phyloP scores from a whole-genome alignment of 1,284 basidiomycete species.

The Malassezia sympodialis region DNA sequence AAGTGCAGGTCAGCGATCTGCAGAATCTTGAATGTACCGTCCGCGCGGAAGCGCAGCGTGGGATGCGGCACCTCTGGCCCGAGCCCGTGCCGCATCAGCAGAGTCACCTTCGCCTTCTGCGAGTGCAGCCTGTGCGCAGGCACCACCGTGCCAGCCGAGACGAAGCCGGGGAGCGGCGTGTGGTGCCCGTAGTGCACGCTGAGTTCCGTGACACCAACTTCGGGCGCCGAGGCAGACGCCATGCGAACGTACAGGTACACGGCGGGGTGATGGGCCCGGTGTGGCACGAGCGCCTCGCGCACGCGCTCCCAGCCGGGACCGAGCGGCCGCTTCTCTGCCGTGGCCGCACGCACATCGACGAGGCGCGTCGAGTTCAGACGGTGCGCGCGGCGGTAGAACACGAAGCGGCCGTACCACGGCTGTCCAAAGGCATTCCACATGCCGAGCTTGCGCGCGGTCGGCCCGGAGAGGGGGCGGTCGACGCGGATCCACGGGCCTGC shows the following conservation, averaged over 20 bases:
- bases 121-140: conserved; percentile 15
- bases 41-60: conserved; percentile 20
- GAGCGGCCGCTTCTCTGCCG: conserved; percentile 11
- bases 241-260: background rate
- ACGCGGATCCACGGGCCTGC: conserved; percentile 82
- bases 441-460: conserved; percentile 50
- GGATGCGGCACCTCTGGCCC: conserved; percentile 13
- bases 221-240: background rate
- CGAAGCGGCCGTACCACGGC: conserved; percentile 20
- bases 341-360: conserved; percentile 29
- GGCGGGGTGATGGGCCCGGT: conserved; percentile 10
- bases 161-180: conserved; percentile 36
- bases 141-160: conserved; percentile 20
- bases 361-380: conserved; percentile 23
- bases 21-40: conserved; percentile 42
- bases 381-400: conserved; percentile 34
- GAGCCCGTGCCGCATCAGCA: conserved; percentile 27
- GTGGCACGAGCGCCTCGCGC: conserved; percentile 16
- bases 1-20: conserved; percentile 44
- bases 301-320: conserved; percentile 27
- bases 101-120: conserved; percentile 11
- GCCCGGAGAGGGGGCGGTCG: conserved; percentile 62
- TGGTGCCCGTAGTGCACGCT: conserved; percentile 37
- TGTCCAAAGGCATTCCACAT: background rate
- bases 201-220: conserved; percentile 32